Evolutionary conservation across 2,329 filamentous ascomycete species (phyloP).

Genomic region (Penicillium sp.): DNA sequence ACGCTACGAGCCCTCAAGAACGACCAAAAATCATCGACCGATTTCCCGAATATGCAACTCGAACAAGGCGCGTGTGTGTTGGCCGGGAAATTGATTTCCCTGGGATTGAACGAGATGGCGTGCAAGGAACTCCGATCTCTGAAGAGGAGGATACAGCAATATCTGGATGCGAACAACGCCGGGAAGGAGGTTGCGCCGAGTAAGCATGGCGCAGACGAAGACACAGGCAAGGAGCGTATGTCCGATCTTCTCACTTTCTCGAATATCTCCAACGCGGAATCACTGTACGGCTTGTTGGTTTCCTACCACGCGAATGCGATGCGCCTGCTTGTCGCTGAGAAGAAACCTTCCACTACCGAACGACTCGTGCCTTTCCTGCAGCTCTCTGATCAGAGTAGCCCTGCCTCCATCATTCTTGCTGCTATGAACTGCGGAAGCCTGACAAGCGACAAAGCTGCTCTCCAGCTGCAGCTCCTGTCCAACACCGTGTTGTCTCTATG

Average conservation of each 20-base stretch:
- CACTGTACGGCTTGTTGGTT: conserved; percentile 37
- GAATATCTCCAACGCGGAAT: conserved; percentile 29
- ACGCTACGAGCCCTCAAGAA: conserved; percentile 40
- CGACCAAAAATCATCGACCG: conserved; percentile 27
- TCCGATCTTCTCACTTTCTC: conserved; percentile 41
- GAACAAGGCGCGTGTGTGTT: conserved; percentile 48
- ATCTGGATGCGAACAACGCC: conserved; percentile 27
- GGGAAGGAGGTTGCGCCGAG: conserved; percentile 20
- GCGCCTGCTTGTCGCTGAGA: conserved; percentile 40
- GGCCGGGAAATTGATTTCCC: conserved; percentile 43
- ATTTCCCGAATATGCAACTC: conserved; percentile 41
- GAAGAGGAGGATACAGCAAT: conserved; percentile 40
- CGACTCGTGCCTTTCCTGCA: conserved; percentile 36
- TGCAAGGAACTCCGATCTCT: conserved; percentile 44
- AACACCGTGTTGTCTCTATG: conserved; percentile 43
- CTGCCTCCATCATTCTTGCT: conserved; percentile 41
- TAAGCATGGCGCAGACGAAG: conserved; percentile 28
- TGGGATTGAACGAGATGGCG: conserved; percentile 45
- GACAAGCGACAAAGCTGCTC: conserved; percentile 42
- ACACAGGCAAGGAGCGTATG: conserved; percentile 37
- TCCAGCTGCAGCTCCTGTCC: conserved; percentile 49
- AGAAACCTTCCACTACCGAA: conserved; percentile 35
- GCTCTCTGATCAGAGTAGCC: conserved; percentile 40
- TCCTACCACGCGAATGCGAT: conserved; percentile 46
- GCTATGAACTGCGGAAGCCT: conserved; percentile 42